Evolutionary conservation across 2,329 filamentous ascomycete species (phyloP).

Genomic region (Bimuria novae-zelandiae): DNA sequence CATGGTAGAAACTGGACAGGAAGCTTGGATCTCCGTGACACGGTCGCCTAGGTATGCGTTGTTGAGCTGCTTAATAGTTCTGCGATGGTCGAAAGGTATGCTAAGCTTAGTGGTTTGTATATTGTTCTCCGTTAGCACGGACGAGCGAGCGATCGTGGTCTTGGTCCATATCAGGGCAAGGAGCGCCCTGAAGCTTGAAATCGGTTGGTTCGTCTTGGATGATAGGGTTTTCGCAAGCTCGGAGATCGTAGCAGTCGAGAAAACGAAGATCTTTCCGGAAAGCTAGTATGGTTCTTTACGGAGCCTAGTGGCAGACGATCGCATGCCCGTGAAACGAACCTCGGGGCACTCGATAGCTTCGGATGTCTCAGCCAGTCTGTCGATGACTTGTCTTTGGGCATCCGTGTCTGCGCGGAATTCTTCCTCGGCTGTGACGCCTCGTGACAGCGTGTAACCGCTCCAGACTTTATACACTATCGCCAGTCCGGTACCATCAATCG

Average conservation of each 20-base stretch:
- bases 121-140: neutral
- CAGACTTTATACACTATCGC: slow-evolving; percentile 19
- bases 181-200: slow-evolving; percentile 23
- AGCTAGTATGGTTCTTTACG: slow-evolving; percentile 11
- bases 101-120: slow-evolving; percentile 15
- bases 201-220: neutral
- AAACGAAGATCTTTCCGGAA: slow-evolving; percentile 11
- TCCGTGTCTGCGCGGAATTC: neutral
- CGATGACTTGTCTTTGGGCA: neutral
- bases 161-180: slow-evolving; percentile 25
- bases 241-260: slow-evolving; percentile 5
- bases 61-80: slow-evolving; percentile 3
- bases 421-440: neutral
- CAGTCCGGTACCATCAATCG: slow-evolving; percentile 24
- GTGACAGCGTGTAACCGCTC: slow-evolving; percentile 12
- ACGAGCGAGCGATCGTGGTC: slow-evolving; percentile 20
- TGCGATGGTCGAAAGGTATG: slow-evolving; percentile 22
- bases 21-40: slow-evolving; percentile 11
- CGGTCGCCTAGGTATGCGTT: slow-evolving; percentile 15
- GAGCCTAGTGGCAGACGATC: neutral
- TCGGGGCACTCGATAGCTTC: slow-evolving; percentile 3
- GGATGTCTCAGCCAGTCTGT: neutral
- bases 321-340: slow-evolving; percentile 4
- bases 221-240: slow-evolving; percentile 3
- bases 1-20: slow-evolving; percentile 1